phyloP scores from a whole-genome alignment of 345 rosid genomes.

The Eucalyptus regnans region DNA sequence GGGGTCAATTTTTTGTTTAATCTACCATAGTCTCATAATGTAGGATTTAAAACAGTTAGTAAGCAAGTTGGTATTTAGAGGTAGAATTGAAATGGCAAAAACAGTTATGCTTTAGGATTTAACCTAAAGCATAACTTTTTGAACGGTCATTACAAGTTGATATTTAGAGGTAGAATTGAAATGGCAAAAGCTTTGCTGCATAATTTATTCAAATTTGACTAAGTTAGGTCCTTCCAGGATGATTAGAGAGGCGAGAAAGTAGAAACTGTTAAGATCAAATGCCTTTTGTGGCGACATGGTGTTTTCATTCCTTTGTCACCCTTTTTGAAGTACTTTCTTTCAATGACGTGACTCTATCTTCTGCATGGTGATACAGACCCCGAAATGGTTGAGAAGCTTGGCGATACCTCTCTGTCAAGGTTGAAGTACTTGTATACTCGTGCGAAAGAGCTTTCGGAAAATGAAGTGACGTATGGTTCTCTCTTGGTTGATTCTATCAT shows the following conservation, averaged over 20 bases:
- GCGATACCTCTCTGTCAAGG: conserved; percentile 57
- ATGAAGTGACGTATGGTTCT: conserved; percentile 52
- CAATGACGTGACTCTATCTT: not conserved
- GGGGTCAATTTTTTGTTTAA: not conserved
- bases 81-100: too few relatives aligned
- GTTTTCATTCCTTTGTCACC: not conserved
- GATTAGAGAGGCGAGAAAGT: not conserved
- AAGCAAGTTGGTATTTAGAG: too few relatives aligned
- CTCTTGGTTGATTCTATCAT: not conserved
- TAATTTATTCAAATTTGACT: not conserved
- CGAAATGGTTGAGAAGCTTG: conserved; percentile 88
- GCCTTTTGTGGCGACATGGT: not conserved
- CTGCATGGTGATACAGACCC: conserved; percentile 49
- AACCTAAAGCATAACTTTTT: not conserved
- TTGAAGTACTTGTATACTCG: conserved; percentile 47
- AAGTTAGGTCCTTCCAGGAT: not conserved
- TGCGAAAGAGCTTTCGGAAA: conserved; percentile 86
- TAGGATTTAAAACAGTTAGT: not conserved
- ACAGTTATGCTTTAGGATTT: not conserved
- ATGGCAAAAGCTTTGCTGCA: not conserved
- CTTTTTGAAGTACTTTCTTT: not conserved
- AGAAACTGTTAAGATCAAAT: not conserved
- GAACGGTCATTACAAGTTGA: not conserved
- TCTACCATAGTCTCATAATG: not conserved
- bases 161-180: not conserved